Evolutionary conservation across 129 eudicot genomes (phyloP), one percentile per base, ranked within the genome.

Genomic region (Lonicera japonica): DNA sequence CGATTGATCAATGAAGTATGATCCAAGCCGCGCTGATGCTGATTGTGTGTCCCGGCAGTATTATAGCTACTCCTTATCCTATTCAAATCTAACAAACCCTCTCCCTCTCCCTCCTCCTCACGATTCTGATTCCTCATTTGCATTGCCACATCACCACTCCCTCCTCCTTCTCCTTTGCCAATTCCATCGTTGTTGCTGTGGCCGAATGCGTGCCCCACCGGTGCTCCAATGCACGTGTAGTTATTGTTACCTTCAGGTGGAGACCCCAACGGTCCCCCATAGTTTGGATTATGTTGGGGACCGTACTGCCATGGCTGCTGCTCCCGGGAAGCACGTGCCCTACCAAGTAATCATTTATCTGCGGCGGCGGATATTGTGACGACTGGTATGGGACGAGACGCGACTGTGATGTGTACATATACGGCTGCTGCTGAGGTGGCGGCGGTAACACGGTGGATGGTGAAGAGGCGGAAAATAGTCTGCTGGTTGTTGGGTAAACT

Each of bases 191-290:
- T 17, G 12, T 22, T 11, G 19, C 65, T 70, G 52, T 54, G 63
- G 13, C 75, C 25, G 56, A 72, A 73, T 21, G 79, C 77, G 54
- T 70, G 85, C 25, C 81, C 83, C 19, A 90, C 89, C 17, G 94
- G 95, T 13, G 95, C 97, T 16, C 95, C 97, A 39, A 86, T 80
- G 74, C 94, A 90, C 7, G 97, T 86, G 77, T 90, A 90, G 60
- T 76, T 29, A 29, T 90, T 86, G 60, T 76, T 29, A 29, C 36
- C 36, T 29, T 29, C 75, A 19, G 71, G 59, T 50, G 67, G 70
- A 16, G 36, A 6, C 36, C 4, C 36, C 6, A 29, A 29, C 36
- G 36, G 36, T 6, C 36, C 53, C 65, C 36, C 47, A 24, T 20
- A 61, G 70, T 25, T 48, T 21, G 66, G 51, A 50, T 53, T 40